Conservation (phyloP, 2,329 filamentous ascomycete genomes). For the Trichoderma cornu-damae region DNA sequence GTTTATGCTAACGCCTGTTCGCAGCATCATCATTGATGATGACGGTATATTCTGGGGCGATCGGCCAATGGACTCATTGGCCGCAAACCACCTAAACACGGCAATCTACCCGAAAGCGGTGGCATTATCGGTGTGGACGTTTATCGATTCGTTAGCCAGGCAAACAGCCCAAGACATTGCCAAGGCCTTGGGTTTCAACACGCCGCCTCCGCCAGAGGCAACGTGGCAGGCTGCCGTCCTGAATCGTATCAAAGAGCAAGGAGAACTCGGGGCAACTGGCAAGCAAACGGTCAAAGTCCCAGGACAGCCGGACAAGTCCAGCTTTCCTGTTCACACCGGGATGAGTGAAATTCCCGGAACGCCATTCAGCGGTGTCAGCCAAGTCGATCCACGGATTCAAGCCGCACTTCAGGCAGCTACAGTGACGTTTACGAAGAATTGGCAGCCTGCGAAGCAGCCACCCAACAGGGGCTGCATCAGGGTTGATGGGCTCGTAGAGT, state of each 20-base stretch:
- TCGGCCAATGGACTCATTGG: conserved; percentile 44
- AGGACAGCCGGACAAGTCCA: conserved; percentile 26
- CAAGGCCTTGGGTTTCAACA: conserved; percentile 42
- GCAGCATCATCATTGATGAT: conserved; percentile 46
- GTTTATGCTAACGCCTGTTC: conserved; percentile 23
- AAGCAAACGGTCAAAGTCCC: conserved; percentile 25
- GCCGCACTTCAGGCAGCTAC: conserved; percentile 32
- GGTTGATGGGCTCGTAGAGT: conserved; percentile 51
- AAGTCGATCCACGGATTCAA: conserved; percentile 34
- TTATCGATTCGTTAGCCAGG: conserved; percentile 44
- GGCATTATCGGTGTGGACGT: conserved; percentile 47
- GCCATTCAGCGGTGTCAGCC: conserved; percentile 28
- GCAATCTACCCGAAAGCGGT: conserved; percentile 51
- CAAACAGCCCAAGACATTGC: conserved; percentile 42
- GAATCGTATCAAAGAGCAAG: conserved; percentile 27
- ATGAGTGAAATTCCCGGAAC: conserved; percentile 26
- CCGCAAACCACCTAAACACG: conserved; percentile 43
- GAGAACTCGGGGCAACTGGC: conserved; percentile 23
- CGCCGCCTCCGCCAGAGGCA: conserved; percentile 25
- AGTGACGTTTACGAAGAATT: conserved; percentile 40
- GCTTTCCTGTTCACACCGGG: conserved; percentile 25
- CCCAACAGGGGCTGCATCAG: conserved; percentile 49
- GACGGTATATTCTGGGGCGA: conserved; percentile 46
- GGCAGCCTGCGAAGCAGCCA: conserved; percentile 39
- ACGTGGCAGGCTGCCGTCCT: conserved; percentile 32